phyloP scores from a whole-genome alignment of 805 yeast genomes.

The Hanseniaspora clermontiae region DNA sequence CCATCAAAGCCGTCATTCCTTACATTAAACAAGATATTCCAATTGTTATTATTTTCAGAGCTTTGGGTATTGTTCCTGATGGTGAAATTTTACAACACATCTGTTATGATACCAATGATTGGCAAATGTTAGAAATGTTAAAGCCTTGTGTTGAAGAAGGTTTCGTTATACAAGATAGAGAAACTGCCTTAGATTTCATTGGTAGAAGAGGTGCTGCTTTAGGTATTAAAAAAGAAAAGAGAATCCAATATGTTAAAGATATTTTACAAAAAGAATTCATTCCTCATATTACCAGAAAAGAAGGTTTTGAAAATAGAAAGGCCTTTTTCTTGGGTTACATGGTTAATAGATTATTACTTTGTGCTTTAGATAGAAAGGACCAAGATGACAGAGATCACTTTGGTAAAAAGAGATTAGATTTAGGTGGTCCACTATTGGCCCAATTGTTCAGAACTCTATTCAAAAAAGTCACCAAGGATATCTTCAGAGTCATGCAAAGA shows the following conservation, averaged over 20 bases:
- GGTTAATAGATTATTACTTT: conserved; percentile 85
- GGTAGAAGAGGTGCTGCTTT: conserved; percentile 97
- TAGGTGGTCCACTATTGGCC: conserved; percentile 96
- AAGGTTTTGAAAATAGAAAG: conserved; percentile 92
- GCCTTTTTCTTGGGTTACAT: conserved; percentile 96
- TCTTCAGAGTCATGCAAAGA: conserved; percentile 95
- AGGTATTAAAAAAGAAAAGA: conserved; percentile 93
- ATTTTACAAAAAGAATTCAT: conserved; percentile 88
- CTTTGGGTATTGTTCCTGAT: conserved; percentile 96
- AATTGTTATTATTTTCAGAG: conserved; percentile 91
- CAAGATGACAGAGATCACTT: conserved; percentile 99
- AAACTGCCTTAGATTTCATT: conserved; percentile 92
- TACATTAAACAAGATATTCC: conserved; percentile 95
- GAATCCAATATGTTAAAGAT: conserved; percentile 96
- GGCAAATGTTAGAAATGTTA: conserved; percentile 99
- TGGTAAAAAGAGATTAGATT: conserved; percentile 94
- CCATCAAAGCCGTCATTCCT: conserved; percentile 91
- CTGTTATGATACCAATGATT: conserved; percentile 92
- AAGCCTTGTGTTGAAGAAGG: conserved; percentile 99
- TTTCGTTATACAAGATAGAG: conserved; percentile 93
- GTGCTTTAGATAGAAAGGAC: conserved; percentile 94
- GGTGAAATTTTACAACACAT: conserved; percentile 97
- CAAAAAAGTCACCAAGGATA: conserved; percentile 90
- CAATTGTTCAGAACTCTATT: conserved; percentile 87
- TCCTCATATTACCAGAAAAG: conserved; percentile 95